Conservation (phyloP, 176 grass and related monocot species). For the Triticum turgidum region DNA sequence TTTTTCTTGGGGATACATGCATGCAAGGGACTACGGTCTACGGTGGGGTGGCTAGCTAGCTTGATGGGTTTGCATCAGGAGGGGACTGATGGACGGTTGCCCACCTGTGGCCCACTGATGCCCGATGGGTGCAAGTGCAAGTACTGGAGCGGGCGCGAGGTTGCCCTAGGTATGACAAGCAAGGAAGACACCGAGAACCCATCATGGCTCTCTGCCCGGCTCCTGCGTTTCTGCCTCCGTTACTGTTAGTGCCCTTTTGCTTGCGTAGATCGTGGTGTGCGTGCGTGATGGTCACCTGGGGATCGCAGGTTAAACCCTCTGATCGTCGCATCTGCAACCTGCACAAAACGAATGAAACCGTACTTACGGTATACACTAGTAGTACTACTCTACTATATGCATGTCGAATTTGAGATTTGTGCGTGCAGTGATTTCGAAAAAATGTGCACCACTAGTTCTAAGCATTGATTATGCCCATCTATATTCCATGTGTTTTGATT, state of each 20-base stretch:
- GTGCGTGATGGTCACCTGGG: constrained; percentile 2
- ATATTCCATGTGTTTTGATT: too few species aligned
- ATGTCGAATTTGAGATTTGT: neutral
- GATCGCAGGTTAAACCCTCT: constrained; percentile 19
- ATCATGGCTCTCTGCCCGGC: neutral
- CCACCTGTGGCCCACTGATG: neutral
- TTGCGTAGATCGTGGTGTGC: neutral
- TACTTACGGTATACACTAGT: neutral
- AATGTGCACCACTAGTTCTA: neutral
- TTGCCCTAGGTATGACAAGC: neutral
- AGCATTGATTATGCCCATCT: neutral
- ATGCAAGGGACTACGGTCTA: neutral
- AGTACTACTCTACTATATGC: neutral
- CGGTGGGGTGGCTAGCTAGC: neutral
- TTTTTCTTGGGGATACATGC: constrained; percentile 33
- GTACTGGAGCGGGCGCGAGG: neutral
- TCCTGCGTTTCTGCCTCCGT: neutral
- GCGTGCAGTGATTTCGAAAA: neutral
- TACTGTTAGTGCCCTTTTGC: constrained; percentile 27
- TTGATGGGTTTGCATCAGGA: constrained; percentile 23
- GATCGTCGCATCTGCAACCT: constrained; percentile 5
- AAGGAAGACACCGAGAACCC: constrained; percentile 10
- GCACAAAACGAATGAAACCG: neutral
- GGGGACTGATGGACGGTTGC: constrained; percentile 18
- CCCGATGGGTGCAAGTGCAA: constrained; percentile 19